A percentile compares a stretch with the other conserved stretches of the same genome.
These are phyloP conservation scores for Mollisia scopiformis DNA, from an alignment of 2,329 filamentous ascomycete genomes.

Conservation along the genomic window DNA sequence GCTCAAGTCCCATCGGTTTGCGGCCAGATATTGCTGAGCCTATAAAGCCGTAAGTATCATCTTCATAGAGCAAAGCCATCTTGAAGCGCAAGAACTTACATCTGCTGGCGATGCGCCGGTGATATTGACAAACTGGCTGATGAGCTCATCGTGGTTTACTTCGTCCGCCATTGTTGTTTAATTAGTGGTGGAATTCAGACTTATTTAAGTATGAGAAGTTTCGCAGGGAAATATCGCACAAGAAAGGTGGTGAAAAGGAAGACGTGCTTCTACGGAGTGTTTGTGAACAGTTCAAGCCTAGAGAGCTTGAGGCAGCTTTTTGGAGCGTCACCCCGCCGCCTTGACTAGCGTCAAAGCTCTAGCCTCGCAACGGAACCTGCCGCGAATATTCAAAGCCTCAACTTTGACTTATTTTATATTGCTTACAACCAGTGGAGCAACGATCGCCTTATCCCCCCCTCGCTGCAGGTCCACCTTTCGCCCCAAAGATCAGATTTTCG, in stretches of 20 bases:
- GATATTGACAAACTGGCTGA: conserved; percentile 58
- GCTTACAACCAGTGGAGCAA: neutral
- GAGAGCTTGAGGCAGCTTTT: conserved; percentile 22
- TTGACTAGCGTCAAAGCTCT: neutral
- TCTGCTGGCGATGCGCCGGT: conserved; percentile 53
- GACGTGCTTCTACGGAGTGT: neutral
- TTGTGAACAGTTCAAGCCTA: neutral
- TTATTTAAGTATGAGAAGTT: neutral
- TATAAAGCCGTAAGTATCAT: conserved; percentile 13
- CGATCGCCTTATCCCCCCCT: neutral
- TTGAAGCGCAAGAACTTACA: conserved; percentile 39
- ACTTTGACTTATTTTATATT: neutral
- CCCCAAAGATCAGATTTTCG: too few species aligned
- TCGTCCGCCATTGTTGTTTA: conserved; percentile 38
- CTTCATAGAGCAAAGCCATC: neutral
- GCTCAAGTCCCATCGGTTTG: conserved; percentile 68
- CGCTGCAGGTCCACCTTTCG: too few species aligned
- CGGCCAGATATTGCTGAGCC: conserved; percentile 66
- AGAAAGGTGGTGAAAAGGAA: neutral
- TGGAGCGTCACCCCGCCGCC: conserved; percentile 15
- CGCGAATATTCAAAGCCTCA: conserved; percentile 11
- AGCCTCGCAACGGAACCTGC: conserved; percentile 5
- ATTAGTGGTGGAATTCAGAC: conserved; percentile 22
- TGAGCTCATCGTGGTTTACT: conserved; percentile 45
- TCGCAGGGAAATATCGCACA: neutral